Base-by-base conservation (phyloP, 2,329 filamentous ascomycete species). In the Fusarium agapanthi region DNA sequence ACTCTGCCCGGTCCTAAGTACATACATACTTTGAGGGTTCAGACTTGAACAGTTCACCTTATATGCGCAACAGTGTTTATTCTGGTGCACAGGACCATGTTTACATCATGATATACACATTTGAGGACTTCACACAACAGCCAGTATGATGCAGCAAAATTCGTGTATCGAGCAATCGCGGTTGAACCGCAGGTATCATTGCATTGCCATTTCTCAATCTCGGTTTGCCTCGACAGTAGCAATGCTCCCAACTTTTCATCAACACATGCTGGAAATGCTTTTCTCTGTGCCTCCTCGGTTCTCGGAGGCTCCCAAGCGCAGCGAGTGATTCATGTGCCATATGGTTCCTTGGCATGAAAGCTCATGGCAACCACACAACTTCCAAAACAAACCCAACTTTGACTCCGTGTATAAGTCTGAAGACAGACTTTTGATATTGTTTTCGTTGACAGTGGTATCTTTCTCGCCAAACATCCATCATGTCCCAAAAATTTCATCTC, bases 391-490 rank as follows among this genome's bases (percentile, higher is more conserved):
- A 66, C 66, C 72, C 69, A 65, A 63, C 48, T 67, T 65, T 71
- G 68, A 76, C 70, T 76, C 69, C 72, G 67, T 76, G 68, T 76
- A 69, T 66, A 60, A 60, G 65, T 67, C 67, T 43, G 69, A 65
- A 75, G 63, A 61, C 58, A 62, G 62, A 71, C 71, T 65, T 64
- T 71, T 66, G 68, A 68, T 75, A 56, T 72, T 69, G 65, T 75
- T 75, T 75, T 72, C 65, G 56, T 73, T 53, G 60, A 71, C 61
- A 65, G 65, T 75, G 76, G 76, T 76, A 77, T 77, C 75, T 73
- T 76, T 69, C 74, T 77, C 71, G 61, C 69, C 67, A 72, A 72
- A 75, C 74, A 67, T 72, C 67, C 69, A 69, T 65, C 71, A 65
- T 72, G 62, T 69, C 67, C 71, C 71, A 76, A 69, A 70, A 64